A percentile compares a stretch with the other conserved stretches of the same genome.
phyloP scores from a whole-genome alignment of 1,139 yeast genomes.

The Saccharomyces hybrid region DNA sequence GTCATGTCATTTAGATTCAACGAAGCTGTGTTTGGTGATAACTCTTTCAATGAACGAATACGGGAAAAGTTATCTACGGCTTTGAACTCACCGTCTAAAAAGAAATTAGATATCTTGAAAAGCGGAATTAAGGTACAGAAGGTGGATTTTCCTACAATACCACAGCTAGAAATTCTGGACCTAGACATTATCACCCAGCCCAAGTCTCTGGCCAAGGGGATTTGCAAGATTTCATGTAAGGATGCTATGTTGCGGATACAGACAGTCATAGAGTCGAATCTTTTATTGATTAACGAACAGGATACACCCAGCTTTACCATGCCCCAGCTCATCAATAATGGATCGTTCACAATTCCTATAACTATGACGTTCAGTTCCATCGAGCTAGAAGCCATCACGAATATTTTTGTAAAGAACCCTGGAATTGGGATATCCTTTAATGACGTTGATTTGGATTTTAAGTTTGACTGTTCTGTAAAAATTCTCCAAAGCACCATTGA shows the following conservation, averaged over 20 bases:
- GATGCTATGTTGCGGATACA: conserved; percentile 29
- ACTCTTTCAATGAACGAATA: conserved; percentile 28
- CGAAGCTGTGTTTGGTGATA: conserved; percentile 24
- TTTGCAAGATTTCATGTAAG: conserved; percentile 27
- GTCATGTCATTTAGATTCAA: conserved; percentile 30
- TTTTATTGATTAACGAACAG: conserved; percentile 24
- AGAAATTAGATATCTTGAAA: conserved; percentile 21
- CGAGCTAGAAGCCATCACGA: conserved; percentile 30
- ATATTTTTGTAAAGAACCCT: conserved; percentile 28
- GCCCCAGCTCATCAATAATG: conserved; percentile 29
- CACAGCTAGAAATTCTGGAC: conserved; percentile 29
- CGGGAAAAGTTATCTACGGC: conserved; percentile 24
- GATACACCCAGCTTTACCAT: conserved; percentile 27
- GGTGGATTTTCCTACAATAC: conserved; percentile 28
- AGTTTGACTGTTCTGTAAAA: conserved; percentile 32
- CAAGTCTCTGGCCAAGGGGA: conserved; percentile 27
- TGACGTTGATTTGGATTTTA: conserved; percentile 31
- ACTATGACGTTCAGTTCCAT: conserved; percentile 30
- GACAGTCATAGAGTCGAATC: conserved; percentile 31
- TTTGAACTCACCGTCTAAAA: conserved; percentile 17
- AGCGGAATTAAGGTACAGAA: conserved; percentile 27
- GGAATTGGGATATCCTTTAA: conserved; percentile 32
- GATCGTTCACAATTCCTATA: conserved; percentile 31
- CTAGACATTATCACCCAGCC: conserved; percentile 26
- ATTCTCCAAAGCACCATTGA: conserved; percentile 30